These are phyloP conservation scores for Diaporthe vexans DNA, from an alignment of 2,329 filamentous ascomycete species.

Conservation along the genomic window DNA sequence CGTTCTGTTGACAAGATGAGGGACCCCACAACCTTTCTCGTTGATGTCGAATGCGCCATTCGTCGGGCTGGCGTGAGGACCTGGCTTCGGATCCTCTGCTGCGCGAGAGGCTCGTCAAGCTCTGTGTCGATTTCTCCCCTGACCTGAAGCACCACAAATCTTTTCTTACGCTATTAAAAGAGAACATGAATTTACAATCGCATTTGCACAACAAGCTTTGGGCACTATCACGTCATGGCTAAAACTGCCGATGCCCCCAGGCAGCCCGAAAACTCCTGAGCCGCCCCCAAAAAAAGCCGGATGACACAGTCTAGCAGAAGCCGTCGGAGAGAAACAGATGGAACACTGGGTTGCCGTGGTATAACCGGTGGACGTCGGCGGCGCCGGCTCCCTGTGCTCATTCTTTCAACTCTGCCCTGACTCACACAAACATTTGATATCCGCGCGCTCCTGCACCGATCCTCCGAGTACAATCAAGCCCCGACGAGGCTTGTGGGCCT, in stretches of 20 bases:
- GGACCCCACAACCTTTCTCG: background rate
- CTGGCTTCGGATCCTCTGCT: background rate
- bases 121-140: background rate
- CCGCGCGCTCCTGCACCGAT: too few relatives aligned
- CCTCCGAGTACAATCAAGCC: too few relatives aligned
- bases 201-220: background rate
- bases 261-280: too few relatives aligned
- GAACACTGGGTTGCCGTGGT: too few relatives aligned
- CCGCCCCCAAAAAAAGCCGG: too few relatives aligned
- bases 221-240: background rate
- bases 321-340: too few relatives aligned
- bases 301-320: too few relatives aligned
- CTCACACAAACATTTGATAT: too few relatives aligned
- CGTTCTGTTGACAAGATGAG: background rate
- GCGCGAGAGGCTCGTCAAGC: background rate
- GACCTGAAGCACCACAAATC: background rate
- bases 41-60: constrained; percentile 17
- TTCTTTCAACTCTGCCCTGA: too few relatives aligned
- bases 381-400: too few relatives aligned
- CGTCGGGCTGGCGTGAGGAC: constrained; percentile 15
- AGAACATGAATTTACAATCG: background rate
- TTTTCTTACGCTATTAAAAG: background rate
- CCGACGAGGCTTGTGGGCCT: too few relatives aligned
- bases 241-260: background rate
- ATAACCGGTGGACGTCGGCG: too few relatives aligned